phyloP scores from a whole-genome alignment of 352 stramenopile genomes.

The Phytophthora aleatoria region DNA sequence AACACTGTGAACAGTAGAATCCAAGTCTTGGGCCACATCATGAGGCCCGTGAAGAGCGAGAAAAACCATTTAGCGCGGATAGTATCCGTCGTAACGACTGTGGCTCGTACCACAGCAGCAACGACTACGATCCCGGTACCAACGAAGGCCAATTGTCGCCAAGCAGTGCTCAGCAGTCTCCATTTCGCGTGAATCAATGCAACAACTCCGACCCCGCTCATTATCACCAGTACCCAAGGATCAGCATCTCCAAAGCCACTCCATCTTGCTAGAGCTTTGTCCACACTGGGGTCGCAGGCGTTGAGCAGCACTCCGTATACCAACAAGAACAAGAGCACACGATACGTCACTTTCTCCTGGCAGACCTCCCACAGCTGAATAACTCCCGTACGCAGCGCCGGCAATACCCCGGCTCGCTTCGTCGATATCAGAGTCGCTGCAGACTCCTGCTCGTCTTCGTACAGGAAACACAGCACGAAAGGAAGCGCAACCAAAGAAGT shows the following conservation, averaged over 20 bases:
- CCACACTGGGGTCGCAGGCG: conserved; percentile 43
- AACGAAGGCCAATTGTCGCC: conserved; percentile 40
- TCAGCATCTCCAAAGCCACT: conserved; percentile 30
- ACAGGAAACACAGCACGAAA: conserved; percentile 40
- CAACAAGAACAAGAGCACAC: conserved; percentile 55
- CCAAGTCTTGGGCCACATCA: conserved; percentile 45
- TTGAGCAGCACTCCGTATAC: conserved; percentile 44
- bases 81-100: conserved; percentile 42
- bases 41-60: conserved; percentile 25
- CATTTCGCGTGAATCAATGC: conserved; percentile 48
- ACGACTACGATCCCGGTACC: conserved; percentile 37
- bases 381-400: conserved; percentile 29
- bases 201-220: conserved; percentile 35
- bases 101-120: conserved; percentile 34
- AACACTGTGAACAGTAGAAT: conserved; percentile 49
- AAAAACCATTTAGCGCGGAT: conserved; percentile 54
- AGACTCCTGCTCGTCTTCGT: conserved; percentile 40
- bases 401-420: conserved; percentile 26
- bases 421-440: conserved; percentile 20
- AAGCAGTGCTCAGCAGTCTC: conserved; percentile 44
- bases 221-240: conserved; percentile 30
- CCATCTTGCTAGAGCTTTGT: conserved; percentile 42
- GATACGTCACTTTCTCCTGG: conserved; percentile 59
- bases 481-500: conserved; percentile 31
- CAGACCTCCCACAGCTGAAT: conserved; percentile 56